phyloP scores from a whole-genome alignment of 768 basidiomycete species.

The Lactarius psammicola region DNA sequence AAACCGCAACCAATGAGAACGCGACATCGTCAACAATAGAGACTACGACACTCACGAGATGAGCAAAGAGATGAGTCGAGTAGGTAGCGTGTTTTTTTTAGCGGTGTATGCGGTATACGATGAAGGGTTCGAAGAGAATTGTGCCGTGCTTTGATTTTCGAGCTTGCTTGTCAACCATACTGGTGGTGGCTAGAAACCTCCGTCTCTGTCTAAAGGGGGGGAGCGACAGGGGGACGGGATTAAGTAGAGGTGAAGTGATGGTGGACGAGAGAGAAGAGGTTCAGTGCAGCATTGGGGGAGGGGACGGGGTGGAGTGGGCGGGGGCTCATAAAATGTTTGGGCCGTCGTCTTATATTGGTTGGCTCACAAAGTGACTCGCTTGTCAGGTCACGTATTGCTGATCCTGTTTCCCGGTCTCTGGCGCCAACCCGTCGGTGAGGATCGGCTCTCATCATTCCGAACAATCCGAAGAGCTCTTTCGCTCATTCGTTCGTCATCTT shows the following conservation, averaged over 20 bases:
- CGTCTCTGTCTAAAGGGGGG: slow-evolving; percentile 28
- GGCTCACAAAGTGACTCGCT: slow-evolving; percentile 17
- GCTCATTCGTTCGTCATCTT: slow-evolving; percentile 25
- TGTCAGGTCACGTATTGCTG: neutral
- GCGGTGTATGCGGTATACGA: slow-evolving; percentile 82
- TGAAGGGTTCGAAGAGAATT: slow-evolving; percentile 82
- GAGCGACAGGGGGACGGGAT: slow-evolving; percentile 27
- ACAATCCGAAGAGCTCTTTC: slow-evolving; percentile 12
- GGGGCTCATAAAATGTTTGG: slow-evolving; percentile 34
- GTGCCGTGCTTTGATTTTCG: slow-evolving; percentile 83
- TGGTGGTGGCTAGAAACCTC: slow-evolving; percentile 36
- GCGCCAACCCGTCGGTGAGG: slow-evolving; percentile 7
- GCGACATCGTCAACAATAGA: slow-evolving; percentile 8
- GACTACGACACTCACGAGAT: slow-evolving; percentile 15
- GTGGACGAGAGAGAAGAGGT: slow-evolving; percentile 35
- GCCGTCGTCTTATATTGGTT: slow-evolving; percentile 27
- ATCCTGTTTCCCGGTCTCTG: slow-evolving; percentile 1
- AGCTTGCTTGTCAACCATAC: slow-evolving; percentile 83
- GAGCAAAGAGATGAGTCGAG: slow-evolving; percentile 20
- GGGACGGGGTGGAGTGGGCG: slow-evolving; percentile 29
- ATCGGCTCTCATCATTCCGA: slow-evolving; percentile 27
- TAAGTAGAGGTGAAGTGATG: slow-evolving; percentile 29
- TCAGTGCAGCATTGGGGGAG: slow-evolving; percentile 38
- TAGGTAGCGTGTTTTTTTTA: slow-evolving; percentile 35
- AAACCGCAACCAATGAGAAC: neutral